Evolutionary conservation across 2,329 filamentous ascomycete genomes (phyloP).

Genomic region (Nemania diffusa): DNA sequence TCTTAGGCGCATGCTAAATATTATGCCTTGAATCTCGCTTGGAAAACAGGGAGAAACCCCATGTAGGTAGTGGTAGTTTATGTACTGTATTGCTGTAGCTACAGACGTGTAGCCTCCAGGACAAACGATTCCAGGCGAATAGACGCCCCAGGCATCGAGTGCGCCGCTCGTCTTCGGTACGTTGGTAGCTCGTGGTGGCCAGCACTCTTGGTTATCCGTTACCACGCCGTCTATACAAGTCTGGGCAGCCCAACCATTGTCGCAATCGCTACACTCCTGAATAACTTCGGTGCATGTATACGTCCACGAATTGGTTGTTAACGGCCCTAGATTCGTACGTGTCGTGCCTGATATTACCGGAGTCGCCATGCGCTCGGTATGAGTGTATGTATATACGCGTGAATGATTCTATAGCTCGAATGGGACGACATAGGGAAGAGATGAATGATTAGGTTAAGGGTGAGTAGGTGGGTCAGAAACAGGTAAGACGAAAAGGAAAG

Average conservation of each 20-base stretch:
- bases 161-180: conserved; percentile 22
- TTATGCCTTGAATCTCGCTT: neutral
- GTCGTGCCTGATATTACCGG: conserved; percentile 14
- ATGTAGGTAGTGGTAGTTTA: neutral
- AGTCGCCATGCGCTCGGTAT: conserved; percentile 11
- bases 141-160: conserved; percentile 33
- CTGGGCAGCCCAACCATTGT: conserved; percentile 33
- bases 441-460: too few species aligned
- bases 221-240: conserved; percentile 22
- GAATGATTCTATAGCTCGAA: too few species aligned
- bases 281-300: conserved; percentile 33
- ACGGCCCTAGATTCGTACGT: conserved; percentile 52
- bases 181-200: conserved; percentile 28
- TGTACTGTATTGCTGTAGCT: conserved; percentile 18
- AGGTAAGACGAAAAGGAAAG: too few species aligned
- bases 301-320: conserved; percentile 44
- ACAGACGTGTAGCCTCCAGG: conserved; percentile 35
- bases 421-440: too few species aligned
- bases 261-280: conserved; percentile 18
- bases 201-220: conserved; percentile 34
- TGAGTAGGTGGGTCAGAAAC: too few species aligned
- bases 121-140: conserved; percentile 35
- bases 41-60: neutral
- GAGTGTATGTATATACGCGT: too few species aligned
- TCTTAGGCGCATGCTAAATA: neutral